A percentile compares a stretch with the other conserved stretches of the same genome.
Evolutionary conservation across 805 yeast genomes (phyloP).

Genomic region (Candida krabiensis): DNA sequence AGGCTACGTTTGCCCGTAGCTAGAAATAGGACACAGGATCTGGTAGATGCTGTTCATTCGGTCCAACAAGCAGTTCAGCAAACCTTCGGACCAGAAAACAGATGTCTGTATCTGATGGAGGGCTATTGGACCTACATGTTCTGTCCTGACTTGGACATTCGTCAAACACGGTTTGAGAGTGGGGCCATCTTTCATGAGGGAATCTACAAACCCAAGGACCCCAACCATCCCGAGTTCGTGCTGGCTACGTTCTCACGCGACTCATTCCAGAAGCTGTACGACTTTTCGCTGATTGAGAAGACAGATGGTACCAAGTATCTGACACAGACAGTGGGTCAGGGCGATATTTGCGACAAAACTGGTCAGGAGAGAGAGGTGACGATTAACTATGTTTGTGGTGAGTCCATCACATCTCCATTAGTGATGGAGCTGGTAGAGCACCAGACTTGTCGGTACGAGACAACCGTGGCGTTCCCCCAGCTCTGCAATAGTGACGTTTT

Average conservation of each 20-base stretch:
- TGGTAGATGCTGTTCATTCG: slow-evolving; percentile 18
- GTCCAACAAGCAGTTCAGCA: slow-evolving; percentile 11
- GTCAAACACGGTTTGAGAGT: slow-evolving; percentile 9
- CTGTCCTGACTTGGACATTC: slow-evolving; percentile 4
- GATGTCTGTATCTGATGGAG: slow-evolving; percentile 4
- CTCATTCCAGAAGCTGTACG: slow-evolving; percentile 17
- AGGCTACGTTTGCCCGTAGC: slow-evolving; percentile 5
- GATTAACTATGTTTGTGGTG: slow-evolving; percentile 30
- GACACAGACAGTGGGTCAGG: slow-evolving; percentile 29
- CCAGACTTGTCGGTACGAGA: slow-evolving; percentile 33
- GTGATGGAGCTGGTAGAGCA: slow-evolving; percentile 27
- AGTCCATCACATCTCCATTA: slow-evolving; percentile 12
- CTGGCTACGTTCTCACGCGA: slow-evolving; percentile 18
- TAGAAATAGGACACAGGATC: neutral
- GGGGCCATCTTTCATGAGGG: neutral
- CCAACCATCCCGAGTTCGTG: slow-evolving; percentile 11
- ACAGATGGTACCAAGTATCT: slow-evolving; percentile 29
- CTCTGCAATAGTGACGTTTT: slow-evolving; percentile 26
- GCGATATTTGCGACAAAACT: slow-evolving; percentile 36
- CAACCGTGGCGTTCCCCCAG: slow-evolving; percentile 22
- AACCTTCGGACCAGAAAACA: slow-evolving; percentile 1
- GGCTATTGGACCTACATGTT: slow-evolving; percentile 19
- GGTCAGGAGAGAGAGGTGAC: slow-evolving; percentile 27
- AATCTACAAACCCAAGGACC: slow-evolving; percentile 5
- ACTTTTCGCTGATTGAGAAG: slow-evolving; percentile 24